Percentiles rank a stretch among this genome's conserved stretches.
Conservation (phyloP, 768 basidiomycete species). For the Paxillus involutus region DNA sequence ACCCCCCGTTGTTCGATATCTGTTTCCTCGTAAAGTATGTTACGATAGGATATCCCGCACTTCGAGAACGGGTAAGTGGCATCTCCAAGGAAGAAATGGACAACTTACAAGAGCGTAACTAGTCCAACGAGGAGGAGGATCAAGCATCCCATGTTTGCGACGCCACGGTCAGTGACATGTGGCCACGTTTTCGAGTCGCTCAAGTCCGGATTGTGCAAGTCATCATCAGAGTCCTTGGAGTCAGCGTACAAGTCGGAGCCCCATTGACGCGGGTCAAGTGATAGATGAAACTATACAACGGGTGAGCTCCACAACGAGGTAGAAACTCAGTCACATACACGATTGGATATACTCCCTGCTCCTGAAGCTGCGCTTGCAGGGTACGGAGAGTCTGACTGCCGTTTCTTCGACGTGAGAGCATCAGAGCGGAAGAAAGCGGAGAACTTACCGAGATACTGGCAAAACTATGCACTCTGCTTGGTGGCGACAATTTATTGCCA, state of each 20-base stretch:
- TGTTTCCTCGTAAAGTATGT: constrained; percentile 33
- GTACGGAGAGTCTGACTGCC: constrained; percentile 37
- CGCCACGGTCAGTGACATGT: constrained; percentile 57
- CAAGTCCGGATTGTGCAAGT: constrained; percentile 65
- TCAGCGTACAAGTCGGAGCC: constrained; percentile 57
- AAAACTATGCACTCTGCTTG: constrained; percentile 26
- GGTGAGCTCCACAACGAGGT: background rate
- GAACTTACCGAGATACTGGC: constrained; percentile 22
- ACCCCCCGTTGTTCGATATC: constrained; percentile 39
- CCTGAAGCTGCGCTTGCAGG: constrained; percentile 41
- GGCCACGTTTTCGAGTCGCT: constrained; percentile 32
- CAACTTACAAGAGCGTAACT: constrained; percentile 59
- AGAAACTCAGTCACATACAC: constrained; percentile 28
- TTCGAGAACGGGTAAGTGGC: constrained; percentile 11
- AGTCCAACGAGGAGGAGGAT: constrained; percentile 47
- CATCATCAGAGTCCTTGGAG: constrained; percentile 65
- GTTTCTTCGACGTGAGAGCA: background rate
- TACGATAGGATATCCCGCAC: constrained; percentile 46
- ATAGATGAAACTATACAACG: constrained; percentile 53
- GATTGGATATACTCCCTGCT: constrained; percentile 39
- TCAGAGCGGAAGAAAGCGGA: background rate
- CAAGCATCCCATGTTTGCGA: constrained; percentile 74
- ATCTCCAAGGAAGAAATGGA: background rate
- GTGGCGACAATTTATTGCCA: background rate
- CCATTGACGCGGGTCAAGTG: constrained; percentile 68